phyloP scores from a whole-genome alignment of 1,139 yeast species.

The Sugiyamaella grinbergsii region DNA sequence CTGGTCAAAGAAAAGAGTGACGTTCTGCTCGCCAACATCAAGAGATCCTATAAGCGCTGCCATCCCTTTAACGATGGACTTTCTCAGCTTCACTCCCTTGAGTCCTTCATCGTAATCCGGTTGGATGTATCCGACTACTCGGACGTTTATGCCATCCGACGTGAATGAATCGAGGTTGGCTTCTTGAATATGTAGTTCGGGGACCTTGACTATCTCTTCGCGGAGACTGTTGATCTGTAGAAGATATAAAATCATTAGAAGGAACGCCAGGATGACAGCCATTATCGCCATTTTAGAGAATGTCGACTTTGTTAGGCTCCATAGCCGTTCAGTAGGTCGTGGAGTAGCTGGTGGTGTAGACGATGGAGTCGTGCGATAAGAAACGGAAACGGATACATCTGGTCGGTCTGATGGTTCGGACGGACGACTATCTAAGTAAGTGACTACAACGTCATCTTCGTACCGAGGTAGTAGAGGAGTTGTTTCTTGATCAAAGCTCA shows the following conservation, averaged over 20 bases:
- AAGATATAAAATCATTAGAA: constrained; percentile 10
- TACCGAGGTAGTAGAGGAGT: constrained; percentile 14
- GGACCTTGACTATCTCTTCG: constrained; percentile 30
- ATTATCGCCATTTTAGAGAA: constrained; percentile 5
- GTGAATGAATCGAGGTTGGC: constrained; percentile 26
- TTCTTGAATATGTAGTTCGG: constrained; percentile 24
- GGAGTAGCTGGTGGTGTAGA: not conserved
- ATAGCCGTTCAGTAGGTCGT: not conserved
- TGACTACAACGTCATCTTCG: constrained; percentile 1
- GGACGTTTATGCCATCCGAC: constrained; percentile 27
- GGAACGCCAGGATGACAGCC: constrained; percentile 2
- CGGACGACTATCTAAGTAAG: not conserved
- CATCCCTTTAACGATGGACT: constrained; percentile 21
- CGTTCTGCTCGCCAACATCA: constrained; percentile 24
- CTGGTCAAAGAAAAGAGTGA: constrained; percentile 26
- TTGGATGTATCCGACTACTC: constrained; percentile 25
- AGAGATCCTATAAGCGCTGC: constrained; percentile 25
- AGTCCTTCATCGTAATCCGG: constrained; percentile 27
- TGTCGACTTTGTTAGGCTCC: constrained; percentile 9
- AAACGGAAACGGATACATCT: not conserved
- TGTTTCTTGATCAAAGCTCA: constrained; percentile 1
- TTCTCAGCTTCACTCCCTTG: constrained; percentile 24
- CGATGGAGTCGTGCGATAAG: constrained; percentile 10
- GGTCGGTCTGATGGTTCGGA: no score
- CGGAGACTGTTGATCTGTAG: constrained; percentile 26